Base-by-base conservation (phyloP, 148 eudicot species). In the Fallopia convolvulus region DNA sequence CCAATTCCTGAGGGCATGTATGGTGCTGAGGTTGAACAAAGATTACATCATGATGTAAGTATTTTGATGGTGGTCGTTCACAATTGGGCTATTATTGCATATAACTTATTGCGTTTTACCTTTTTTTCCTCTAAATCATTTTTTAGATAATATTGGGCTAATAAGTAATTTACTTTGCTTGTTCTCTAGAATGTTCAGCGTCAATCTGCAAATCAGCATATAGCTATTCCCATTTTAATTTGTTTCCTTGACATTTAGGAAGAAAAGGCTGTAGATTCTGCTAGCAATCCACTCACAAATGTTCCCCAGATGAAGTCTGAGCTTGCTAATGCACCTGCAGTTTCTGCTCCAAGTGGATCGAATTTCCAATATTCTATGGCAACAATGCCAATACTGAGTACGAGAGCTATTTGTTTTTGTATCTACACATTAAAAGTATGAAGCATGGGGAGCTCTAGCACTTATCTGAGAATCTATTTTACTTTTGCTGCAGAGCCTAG, bases 21-120 rank as follows among this genome's bases (percentile, higher is more conserved):
- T 82, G 97, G 93, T 78, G 85, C 90, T 77, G 99, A 92, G 83
- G 90, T 86, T 88, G 93, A 86, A 65, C 89, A 84, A 49, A 88
- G 87, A 81, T 78, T 89, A 77, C 79, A 79, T 41, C 76, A 75
- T 42, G 21, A 46, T 82, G 93, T 88, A 80, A 74, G 80, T 58
- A 30, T 12, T 18, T 30, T 36, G 39, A 36, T 36, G 70, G 41
- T 11, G 17, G 12, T 65, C 3, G 4, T 50, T 56, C 58, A 8
- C 72, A 75, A 21, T 36, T 36, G 6, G 63, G 23, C 8, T n/a
- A n/a, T 20, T 26, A 26, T 56, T 30, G 63, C 3, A 56, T 21
- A 56, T 56, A 56, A 36, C 39, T 56, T 56, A 7, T 21, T 18
- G 20, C 39, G 4, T 36, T 36, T 36, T 36, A 36, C 39, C 39